Base-by-base conservation (phyloP, 768 basidiomycete species). In the Mycena amicta region DNA sequence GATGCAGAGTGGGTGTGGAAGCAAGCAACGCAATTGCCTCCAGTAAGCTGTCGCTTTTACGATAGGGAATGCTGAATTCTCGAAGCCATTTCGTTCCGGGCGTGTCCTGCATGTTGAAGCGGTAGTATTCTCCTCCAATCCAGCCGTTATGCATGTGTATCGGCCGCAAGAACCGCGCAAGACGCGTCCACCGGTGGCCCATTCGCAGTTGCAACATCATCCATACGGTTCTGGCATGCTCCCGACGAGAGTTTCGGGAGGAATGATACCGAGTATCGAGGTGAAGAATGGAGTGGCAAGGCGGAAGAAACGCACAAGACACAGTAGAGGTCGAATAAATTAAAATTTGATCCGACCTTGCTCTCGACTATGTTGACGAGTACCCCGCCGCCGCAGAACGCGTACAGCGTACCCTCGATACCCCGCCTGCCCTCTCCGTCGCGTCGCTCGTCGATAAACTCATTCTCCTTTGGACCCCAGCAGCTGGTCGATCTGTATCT, bases 391-490 rank as follows among this genome's bases (percentile, higher is more conserved):
- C 81, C 81, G 2, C 67, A 70, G 25, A 72, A 73, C 37, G 68
- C 71, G 16, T 83, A 77, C 62, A 63, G 68, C 12, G 72, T 84
- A 33, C 79, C 79, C 45, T 66, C 75, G 56, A 77, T 83, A 41
- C 82, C 84, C 11, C 80, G 75, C 40, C 66, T 85, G 20, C 78
- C 81, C 15, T 85, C 85, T 1, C 79, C 85, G 1, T 77, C 80
- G n/a, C 70, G 75, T 56, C 81, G 90, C 53, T 80, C 80, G 49
- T 92, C 91, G 4, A 83, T 92, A 39, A 86, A 87, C 65, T 87
- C 88, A 2, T 92, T 93, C 74, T 93, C 92, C 1, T 90, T 92
- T 66, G 89, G 87, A 27, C 92, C 92, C 22, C 87, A 89, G 66
- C 84, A 84, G 12, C 80, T 93, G 26, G 80, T 92, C 26, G 84